phyloP scores from a whole-genome alignment of 768 basidiomycete genomes.

The Rhodosporidiobolus sp. region DNA sequence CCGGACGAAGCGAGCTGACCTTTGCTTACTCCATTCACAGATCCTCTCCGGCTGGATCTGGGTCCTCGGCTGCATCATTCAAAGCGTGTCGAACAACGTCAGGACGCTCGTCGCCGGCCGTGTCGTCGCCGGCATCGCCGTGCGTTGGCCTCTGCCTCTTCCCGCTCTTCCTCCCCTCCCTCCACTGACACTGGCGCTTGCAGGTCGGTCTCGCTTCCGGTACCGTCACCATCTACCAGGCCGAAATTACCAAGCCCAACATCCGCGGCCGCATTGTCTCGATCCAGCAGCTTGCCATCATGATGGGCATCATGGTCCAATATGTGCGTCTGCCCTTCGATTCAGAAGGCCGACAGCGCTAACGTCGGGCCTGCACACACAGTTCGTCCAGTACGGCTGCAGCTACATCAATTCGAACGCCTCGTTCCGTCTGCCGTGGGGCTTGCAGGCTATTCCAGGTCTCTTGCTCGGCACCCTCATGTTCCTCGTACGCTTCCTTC shows the following conservation, averaged over 20 bases:
- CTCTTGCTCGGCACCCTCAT: conserved; percentile 67
- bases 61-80: conserved; percentile 26
- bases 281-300: conserved; percentile 63
- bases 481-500: conserved; percentile 45
- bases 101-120: conserved; percentile 20
- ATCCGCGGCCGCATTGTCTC: conserved; percentile 69
- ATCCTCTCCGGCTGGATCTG: conserved; percentile 23
- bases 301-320: no score
- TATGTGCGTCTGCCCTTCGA: no score
- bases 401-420: conserved; percentile 47
- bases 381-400: conserved; percentile 5
- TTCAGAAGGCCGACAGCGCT: no score
- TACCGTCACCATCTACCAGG: conserved; percentile 33
- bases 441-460: conserved; percentile 67
- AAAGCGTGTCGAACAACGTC: conserved; percentile 8
- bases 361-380: no score
- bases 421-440: conserved; percentile 56
- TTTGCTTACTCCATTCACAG: neutral
- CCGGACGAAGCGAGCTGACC: no score
- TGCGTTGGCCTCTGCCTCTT: neutral
- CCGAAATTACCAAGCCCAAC: conserved; percentile 53
- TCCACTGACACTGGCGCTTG: no score
- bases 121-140: conserved; percentile 16
- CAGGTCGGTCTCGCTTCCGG: conserved; percentile 7
- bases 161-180: neutral